phyloP scores from a whole-genome alignment of 1,284 basidiomycete species.

The Tilletia horrida region DNA sequence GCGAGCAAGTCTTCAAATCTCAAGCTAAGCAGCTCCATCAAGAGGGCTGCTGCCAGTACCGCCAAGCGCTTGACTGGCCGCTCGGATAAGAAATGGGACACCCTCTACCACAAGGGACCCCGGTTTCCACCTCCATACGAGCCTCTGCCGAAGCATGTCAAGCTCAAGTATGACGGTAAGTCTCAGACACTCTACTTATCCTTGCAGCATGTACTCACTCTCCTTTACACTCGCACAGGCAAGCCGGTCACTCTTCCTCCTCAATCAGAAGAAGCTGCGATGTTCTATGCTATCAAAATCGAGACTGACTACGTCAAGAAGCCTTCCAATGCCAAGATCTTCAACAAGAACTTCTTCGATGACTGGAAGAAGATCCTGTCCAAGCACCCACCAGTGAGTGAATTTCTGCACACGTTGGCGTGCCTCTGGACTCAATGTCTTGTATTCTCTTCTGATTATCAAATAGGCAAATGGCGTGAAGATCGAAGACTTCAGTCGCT shows the following conservation, averaged over 20 bases:
- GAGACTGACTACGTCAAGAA: slow-evolving; percentile 92
- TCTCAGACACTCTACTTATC: slow-evolving; percentile 15
- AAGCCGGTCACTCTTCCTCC: slow-evolving; percentile 73
- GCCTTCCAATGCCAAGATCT: slow-evolving; percentile 60
- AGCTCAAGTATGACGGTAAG: slow-evolving; percentile 92
- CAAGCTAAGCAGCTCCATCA: not conserved
- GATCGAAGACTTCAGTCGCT: slow-evolving; percentile 73
- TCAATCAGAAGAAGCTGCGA: slow-evolving; percentile 91
- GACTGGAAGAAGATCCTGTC: slow-evolving; percentile 79
- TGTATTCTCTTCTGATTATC: not conserved
- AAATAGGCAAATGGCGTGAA: slow-evolving; percentile 64
- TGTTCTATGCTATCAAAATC: slow-evolving; percentile 89
- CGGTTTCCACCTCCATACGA: slow-evolving; percentile 94
- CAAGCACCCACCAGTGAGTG: slow-evolving; percentile 67
- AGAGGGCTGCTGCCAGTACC: not conserved
- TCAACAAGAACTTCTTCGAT: slow-evolving; percentile 93
- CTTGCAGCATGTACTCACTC: not conserved
- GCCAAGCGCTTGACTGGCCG: slow-evolving; percentile 26
- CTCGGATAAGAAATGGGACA: slow-evolving; percentile 71
- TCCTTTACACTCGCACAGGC: slow-evolving; percentile 59
- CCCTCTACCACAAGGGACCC: slow-evolving; percentile 87
- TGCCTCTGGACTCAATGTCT: not conserved
- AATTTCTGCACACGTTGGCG: not conserved
- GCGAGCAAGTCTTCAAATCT: slow-evolving; percentile 46
- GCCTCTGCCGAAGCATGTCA: slow-evolving; percentile 75